Evolutionary conservation across 768 basidiomycete species (phyloP).

Genomic region (Hebeloma cylindrosporum): DNA sequence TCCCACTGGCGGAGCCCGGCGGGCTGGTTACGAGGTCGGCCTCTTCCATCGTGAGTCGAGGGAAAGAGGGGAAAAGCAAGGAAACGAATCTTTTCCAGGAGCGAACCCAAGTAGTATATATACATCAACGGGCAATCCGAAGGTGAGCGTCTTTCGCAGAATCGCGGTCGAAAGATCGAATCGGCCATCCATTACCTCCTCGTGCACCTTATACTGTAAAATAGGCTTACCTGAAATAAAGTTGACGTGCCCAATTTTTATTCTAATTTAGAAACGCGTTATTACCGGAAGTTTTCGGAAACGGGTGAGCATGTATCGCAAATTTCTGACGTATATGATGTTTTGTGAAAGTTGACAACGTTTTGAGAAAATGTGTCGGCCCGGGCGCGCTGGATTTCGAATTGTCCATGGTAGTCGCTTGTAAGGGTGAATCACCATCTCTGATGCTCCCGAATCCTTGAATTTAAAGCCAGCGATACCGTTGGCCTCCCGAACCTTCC

Average conservation of each 20-base stretch:
- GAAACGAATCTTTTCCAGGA: neutral
- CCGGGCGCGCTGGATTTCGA: too few relatives aligned
- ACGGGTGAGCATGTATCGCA: too few relatives aligned
- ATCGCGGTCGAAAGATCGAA: slow-evolving; percentile 16
- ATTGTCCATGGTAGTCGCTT: too few relatives aligned
- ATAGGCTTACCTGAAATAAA: slow-evolving; percentile 1
- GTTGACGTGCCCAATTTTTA: neutral
- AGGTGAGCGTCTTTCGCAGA: slow-evolving; percentile 18
- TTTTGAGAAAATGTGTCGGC: too few relatives aligned
- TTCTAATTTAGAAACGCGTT: too few relatives aligned
- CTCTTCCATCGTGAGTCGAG: slow-evolving; percentile 12
- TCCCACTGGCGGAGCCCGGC: neutral
- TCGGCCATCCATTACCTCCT: slow-evolving; percentile 16
- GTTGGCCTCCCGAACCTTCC: too few relatives aligned
- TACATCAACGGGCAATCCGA: slow-evolving; percentile 15
- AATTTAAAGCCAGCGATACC: too few relatives aligned
- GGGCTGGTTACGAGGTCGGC: slow-evolving; percentile 11
- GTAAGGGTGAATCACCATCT: too few relatives aligned
- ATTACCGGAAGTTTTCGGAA: too few relatives aligned
- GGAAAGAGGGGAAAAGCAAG: neutral
- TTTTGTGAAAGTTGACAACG: too few relatives aligned
- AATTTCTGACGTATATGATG: too few relatives aligned
- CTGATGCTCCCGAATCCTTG: too few relatives aligned
- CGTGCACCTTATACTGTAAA: slow-evolving; percentile 14
- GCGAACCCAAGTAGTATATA: slow-evolving; percentile 12